A percentile compares a stretch with the other conserved stretches of the same genome.
Conservation (phyloP, 768 basidiomycete species). For the Lyophyllum shimeji region DNA sequence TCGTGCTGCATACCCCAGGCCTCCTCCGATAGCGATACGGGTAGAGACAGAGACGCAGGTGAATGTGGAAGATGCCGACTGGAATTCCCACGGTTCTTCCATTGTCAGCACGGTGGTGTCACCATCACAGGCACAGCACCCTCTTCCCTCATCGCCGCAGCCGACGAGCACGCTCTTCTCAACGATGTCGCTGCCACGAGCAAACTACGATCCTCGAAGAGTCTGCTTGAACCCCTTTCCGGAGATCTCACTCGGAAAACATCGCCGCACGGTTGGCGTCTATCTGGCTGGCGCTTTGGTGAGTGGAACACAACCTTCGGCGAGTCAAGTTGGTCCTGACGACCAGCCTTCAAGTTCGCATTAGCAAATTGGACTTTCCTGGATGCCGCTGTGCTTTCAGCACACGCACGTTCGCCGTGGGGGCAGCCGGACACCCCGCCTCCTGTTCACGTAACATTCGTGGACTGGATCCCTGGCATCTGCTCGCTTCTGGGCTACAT, state of each 20-base stretch:
- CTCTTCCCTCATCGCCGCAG: conserved; percentile 12
- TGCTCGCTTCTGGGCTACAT: conserved; percentile 91
- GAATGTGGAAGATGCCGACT: conserved; percentile 8
- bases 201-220: conserved; percentile 82
- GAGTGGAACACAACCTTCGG: conserved; percentile 31
- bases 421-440: conserved; percentile 65
- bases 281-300: conserved; percentile 93
- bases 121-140: conserved; percentile 17
- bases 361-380: conserved; percentile 94
- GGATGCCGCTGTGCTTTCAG: conserved; percentile 88
- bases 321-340: not conserved
- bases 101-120: conserved; percentile 18
- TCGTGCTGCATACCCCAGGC: not conserved
- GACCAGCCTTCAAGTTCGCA: conserved; percentile 68
- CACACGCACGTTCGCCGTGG: conserved; percentile 77
- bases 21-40: conserved; percentile 21
- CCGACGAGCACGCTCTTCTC: conserved; percentile 6
- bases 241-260: conserved; percentile 67
- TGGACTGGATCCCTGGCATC: conserved; percentile 98
- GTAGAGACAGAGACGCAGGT: conserved; percentile 27
- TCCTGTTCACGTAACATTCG: conserved; percentile 78
- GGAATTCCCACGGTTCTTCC: conserved; percentile 27
- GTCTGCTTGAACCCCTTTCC: conserved; percentile 90
- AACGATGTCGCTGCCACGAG: conserved; percentile 66
- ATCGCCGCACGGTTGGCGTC: conserved; percentile 81